Percentiles rank a stretch among this genome's conserved stretches.
Conservation (phyloP, 2,329 filamentous ascomycete species). For the Trichoderma polysporum region DNA sequence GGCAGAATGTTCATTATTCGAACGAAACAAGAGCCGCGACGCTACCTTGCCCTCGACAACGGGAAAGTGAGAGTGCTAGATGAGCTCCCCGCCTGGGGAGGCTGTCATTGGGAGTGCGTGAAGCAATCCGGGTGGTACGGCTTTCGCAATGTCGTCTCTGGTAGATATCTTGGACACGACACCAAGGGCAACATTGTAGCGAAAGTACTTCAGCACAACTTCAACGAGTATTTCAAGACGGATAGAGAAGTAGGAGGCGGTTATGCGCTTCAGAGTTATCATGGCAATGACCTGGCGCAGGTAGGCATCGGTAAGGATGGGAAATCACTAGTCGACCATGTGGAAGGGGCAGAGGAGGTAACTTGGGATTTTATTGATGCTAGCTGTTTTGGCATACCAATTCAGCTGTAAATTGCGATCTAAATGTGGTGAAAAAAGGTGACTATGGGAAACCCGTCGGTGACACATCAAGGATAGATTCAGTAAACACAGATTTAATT, state of each 20-base stretch:
- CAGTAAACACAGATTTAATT: neutral
- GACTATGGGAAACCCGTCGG: neutral
- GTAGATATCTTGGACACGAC: slow-evolving; percentile 1
- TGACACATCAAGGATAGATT: neutral
- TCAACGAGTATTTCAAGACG: neutral
- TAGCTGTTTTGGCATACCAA: neutral
- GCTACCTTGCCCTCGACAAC: neutral
- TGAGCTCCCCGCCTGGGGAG: neutral
- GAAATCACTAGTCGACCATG: neutral
- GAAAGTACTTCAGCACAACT: neutral
- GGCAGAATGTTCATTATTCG: neutral
- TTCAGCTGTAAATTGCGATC: neutral
- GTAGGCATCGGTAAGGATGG: neutral
- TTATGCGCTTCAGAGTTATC: neutral
- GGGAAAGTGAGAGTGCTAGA: neutral
- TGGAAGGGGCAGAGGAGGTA: neutral
- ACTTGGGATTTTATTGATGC: slow-evolving; percentile 17
- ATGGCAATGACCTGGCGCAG: neutral
- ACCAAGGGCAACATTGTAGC: neutral
- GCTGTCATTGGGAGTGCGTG: slow-evolving; percentile 12
- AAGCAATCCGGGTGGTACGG: slow-evolving; percentile 11
- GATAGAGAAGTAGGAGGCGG: slow-evolving; percentile 9
- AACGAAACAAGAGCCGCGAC: neutral
- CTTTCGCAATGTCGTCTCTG: slow-evolving; percentile 12
- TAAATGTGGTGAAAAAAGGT: neutral